Evolutionary conservation across 2,329 filamentous ascomycete species (phyloP).

Genomic region (Hymenoscyphus infarciens): DNA sequence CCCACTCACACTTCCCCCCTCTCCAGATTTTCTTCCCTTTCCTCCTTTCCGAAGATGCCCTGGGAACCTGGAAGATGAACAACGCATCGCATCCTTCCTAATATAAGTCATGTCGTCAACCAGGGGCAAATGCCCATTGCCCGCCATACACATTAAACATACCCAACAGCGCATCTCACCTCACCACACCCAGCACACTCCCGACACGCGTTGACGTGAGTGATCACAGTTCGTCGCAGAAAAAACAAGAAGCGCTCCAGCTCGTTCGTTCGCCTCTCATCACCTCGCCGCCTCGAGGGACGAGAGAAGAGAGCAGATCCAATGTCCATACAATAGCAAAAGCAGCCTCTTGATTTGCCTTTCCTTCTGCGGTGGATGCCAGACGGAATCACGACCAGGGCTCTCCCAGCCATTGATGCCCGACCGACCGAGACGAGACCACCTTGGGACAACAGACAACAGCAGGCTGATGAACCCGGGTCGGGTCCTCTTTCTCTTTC

Average conservation of each 20-base stretch:
- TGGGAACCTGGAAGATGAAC: conserved; percentile 4
- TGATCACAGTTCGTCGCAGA: neutral
- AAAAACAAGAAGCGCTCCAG: neutral
- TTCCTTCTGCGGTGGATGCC: neutral
- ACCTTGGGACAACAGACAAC: conserved; percentile 1
- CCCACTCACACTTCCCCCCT: too few relatives aligned
- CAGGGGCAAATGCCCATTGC: conserved; percentile 4
- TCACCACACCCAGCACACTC: neutral
- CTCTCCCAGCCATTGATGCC: conserved; percentile 29
- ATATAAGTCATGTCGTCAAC: conserved; percentile 11
- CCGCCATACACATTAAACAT: neutral
- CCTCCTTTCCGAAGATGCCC: neutral
- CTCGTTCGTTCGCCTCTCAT: neutral
- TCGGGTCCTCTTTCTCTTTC: conserved; percentile 10
- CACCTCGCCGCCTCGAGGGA: neutral
- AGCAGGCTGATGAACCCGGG: conserved; percentile 27
- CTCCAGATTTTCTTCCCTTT: neutral
- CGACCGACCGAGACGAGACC: too few relatives aligned
- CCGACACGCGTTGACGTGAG: neutral
- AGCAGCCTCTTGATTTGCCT: neutral
- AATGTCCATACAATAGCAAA: too few relatives aligned
- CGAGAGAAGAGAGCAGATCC: too few relatives aligned
- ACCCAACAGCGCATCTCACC: neutral
- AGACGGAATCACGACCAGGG: neutral
- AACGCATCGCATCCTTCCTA: conserved; percentile 21